Evolutionary conservation across 371 early-diverging fungal species (phyloP).

Genomic region (Phascolomyces articulosus): DNA sequence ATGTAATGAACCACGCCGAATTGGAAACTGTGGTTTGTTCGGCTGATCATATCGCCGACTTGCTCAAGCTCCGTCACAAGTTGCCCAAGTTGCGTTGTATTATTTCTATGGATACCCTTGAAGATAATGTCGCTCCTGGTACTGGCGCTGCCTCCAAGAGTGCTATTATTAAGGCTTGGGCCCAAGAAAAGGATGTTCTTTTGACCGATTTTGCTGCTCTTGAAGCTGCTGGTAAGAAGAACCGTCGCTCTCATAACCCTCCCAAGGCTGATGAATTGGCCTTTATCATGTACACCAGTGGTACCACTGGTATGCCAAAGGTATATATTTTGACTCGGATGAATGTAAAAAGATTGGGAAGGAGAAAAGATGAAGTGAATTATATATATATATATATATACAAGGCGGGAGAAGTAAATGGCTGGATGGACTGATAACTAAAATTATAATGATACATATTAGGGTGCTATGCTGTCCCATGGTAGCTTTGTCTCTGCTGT

Average conservation of each 20-base stretch:
- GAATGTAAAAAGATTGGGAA: background rate
- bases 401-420: no score
- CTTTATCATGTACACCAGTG: slow-evolving; percentile 30
- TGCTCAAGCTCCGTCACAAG: slow-evolving; percentile 51
- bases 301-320: slow-evolving; percentile 76
- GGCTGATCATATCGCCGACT: slow-evolving; percentile 59
- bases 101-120: slow-evolving; percentile 73
- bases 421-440: no score
- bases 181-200: slow-evolving; percentile 47
- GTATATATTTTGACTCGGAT: slow-evolving; percentile 2
- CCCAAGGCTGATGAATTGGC: slow-evolving; percentile 68
- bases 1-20: slow-evolving; percentile 70
- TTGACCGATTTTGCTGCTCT: slow-evolving; percentile 65
- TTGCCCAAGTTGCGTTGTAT: slow-evolving; percentile 67
- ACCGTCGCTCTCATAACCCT: slow-evolving; percentile 35
- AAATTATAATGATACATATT: background rate
- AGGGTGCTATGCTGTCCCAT: slow-evolving; percentile 63
- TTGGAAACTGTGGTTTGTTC: slow-evolving; percentile 72
- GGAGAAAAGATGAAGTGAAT: background rate
- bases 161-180: slow-evolving; percentile 47
- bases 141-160: slow-evolving; percentile 33
- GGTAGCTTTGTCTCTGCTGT: slow-evolving; percentile 45
- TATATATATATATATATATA: no score
- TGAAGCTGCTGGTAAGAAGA: slow-evolving; percentile 55
- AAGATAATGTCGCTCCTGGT: slow-evolving; percentile 36